Percentiles rank a stretch among this genome's conserved stretches.
phyloP scores from a whole-genome alignment of 2,329 filamentous ascomycete genomes.

The Colletotrichum sp. region DNA sequence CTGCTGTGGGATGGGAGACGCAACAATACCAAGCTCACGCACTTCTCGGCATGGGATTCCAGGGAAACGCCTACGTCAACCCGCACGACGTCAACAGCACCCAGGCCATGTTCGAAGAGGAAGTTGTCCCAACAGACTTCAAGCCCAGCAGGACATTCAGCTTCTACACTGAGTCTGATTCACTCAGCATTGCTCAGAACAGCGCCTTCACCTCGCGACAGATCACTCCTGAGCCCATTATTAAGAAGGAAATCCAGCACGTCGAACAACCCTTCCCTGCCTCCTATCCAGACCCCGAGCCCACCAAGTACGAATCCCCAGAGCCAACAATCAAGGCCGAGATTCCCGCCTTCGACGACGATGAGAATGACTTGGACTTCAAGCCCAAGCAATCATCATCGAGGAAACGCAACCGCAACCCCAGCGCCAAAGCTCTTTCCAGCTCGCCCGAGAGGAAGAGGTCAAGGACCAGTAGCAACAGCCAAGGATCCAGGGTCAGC shows the following conservation, averaged over 20 bases:
- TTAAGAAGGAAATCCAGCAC: conserved; percentile 7
- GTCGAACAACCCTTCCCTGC: not conserved
- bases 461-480: not conserved
- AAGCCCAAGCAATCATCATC: not conserved
- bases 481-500: not conserved
- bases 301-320: conserved; percentile 21
- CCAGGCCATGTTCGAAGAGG: conserved; percentile 11
- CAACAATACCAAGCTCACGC: not conserved
- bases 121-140: not conserved
- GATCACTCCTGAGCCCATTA: not conserved
- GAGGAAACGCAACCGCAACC: conserved; percentile 17
- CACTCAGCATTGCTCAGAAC: not conserved
- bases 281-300: conserved; percentile 9
- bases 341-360: not conserved
- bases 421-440: not conserved
- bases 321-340: conserved; percentile 14
- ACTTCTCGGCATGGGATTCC: not conserved
- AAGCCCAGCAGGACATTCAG: not conserved
- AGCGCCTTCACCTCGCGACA: not conserved
- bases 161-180: conserved; percentile 8
- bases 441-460: conserved; percentile 4
- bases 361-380: conserved; percentile 11
- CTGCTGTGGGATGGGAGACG: not conserved
- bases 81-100: conserved; percentile 18
- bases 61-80: conserved; percentile 9